phyloP scores from a whole-genome alignment of 306 rosid genomes.

The cucumber (Cucumis sativus) region DNA sequence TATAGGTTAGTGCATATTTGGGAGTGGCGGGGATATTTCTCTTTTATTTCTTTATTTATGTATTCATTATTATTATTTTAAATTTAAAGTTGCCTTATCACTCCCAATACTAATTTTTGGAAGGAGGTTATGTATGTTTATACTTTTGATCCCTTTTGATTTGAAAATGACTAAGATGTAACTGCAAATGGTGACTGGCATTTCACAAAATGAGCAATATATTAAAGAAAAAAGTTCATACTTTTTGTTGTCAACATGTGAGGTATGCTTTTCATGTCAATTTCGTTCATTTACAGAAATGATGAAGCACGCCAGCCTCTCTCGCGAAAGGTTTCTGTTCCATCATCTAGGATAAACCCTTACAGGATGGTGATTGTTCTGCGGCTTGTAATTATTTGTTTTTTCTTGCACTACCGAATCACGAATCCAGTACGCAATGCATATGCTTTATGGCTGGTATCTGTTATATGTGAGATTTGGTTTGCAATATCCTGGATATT shows the following conservation, averaged over 20 bases:
- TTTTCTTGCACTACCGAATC: constrained; percentile 88
- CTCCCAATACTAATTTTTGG: not conserved
- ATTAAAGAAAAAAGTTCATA: not conserved
- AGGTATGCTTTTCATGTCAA: constrained; percentile 1
- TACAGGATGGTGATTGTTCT: constrained; percentile 87
- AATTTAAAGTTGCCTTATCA: not conserved
- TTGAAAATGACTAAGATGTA: not conserved
- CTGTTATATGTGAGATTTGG: constrained; percentile 98
- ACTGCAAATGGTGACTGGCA: not conserved
- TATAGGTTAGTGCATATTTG: not conserved
- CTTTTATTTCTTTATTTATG: no score
- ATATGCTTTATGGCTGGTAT: constrained; percentile 67
- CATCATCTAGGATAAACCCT: constrained; percentile 88
- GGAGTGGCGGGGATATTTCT: not conserved
- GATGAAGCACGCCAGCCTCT: constrained; percentile 98
- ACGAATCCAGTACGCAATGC: constrained; percentile 96
- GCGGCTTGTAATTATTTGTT: constrained; percentile 61
- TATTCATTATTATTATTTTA: no score
- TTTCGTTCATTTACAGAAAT: constrained; percentile 36
- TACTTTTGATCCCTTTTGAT: not conserved
- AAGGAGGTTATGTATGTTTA: not conserved
- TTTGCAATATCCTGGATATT: constrained; percentile 93
- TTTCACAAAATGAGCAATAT: not conserved
- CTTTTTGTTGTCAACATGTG: not conserved
- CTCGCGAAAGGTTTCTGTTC: constrained; percentile 85